These are phyloP conservation scores for Flaveria ramosissima DNA, from an alignment of 129 eudicot species.

Conservation along the genomic window DNA sequence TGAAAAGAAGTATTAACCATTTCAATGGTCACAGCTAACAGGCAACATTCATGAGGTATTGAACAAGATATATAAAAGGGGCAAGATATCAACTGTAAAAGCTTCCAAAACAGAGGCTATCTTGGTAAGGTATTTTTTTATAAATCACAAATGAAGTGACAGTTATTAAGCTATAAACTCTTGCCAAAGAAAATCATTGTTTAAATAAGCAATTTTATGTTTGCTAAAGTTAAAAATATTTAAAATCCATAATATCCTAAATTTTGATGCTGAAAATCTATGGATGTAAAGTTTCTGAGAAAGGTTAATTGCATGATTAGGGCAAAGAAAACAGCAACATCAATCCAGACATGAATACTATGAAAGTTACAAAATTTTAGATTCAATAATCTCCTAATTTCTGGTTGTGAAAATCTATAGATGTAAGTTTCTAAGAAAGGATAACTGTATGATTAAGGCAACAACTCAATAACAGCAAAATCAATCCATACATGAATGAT, in stretches of 20 bases:
- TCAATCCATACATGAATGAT: too few relatives aligned
- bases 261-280: background rate
- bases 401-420: background rate
- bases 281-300: background rate
- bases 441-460: background rate
- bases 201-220: background rate
- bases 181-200: background rate
- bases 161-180: background rate
- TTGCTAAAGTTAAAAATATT: background rate
- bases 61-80: background rate
- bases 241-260: background rate
- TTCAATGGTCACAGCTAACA: background rate
- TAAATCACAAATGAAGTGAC: background rate
- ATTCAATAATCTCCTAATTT: background rate
- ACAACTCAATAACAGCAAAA: background rate
- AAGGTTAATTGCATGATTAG: background rate
- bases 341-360: too few relatives aligned
- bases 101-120: background rate
- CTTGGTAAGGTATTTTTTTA: background rate
- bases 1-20: slow-evolving; percentile 10
- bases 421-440: background rate
- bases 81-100: background rate
- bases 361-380: background rate
- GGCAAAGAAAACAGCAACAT: background rate
- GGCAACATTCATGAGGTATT: background rate